Evolutionary conservation across 495 filamentous ascomycete genomes (phyloP).

Genomic region (Niebla homalea): DNA sequence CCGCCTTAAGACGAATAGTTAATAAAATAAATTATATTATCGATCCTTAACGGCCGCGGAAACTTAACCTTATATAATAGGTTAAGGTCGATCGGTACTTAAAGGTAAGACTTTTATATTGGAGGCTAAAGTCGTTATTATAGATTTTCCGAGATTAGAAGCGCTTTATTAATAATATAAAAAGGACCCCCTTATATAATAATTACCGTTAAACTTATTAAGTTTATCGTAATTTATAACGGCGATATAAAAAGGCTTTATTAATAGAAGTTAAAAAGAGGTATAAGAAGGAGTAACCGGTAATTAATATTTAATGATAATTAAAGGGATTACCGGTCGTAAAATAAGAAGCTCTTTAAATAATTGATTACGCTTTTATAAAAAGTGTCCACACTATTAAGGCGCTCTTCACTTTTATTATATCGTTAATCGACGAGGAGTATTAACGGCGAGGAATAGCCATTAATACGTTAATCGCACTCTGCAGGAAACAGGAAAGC

Average conservation of each 20-base stretch:
- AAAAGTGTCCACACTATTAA: constrained; percentile 4
- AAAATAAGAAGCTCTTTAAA: constrained; percentile 1
- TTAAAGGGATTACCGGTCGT: constrained; percentile 12
- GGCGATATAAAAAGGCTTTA: constrained; percentile 1
- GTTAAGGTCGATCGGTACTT: no score
- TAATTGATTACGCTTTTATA: constrained; percentile 4
- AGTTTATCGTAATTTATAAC: constrained; percentile 1
- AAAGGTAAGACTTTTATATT: no score
- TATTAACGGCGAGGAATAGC: constrained; percentile 3
- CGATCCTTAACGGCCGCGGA: not conserved
- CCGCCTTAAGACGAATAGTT: not conserved
- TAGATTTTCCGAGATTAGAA: constrained; percentile 3
- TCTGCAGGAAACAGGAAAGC: constrained; percentile 2
- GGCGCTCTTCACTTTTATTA: constrained; percentile 5
- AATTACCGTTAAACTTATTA: no score
- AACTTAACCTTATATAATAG: no score
- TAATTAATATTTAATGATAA: constrained; percentile 22
- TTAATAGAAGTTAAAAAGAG: constrained; percentile 3
- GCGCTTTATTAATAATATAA: constrained; percentile 1
- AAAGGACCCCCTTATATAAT: constrained; percentile 4
- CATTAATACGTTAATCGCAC: constrained; percentile 2
- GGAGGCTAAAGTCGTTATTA: not conserved
- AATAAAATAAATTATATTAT: constrained; percentile 7
- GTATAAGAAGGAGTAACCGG: constrained; percentile 24
- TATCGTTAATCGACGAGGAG: constrained; percentile 1